phyloP scores from a whole-genome alignment of 1,284 basidiomycete genomes.

The Sparassis latifolia region DNA sequence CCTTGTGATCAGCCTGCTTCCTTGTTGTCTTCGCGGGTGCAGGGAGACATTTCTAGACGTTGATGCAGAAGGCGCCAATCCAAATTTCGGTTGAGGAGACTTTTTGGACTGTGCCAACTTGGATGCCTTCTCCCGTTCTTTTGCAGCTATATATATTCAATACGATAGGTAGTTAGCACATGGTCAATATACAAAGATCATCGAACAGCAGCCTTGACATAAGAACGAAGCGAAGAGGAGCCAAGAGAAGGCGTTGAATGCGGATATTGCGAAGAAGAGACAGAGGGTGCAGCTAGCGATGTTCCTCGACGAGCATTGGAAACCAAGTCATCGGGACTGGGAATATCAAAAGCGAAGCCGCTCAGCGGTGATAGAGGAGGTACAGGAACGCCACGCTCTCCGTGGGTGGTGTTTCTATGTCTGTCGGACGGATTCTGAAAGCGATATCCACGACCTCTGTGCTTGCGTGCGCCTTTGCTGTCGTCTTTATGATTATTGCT shows the following conservation, averaged over 20 bases:
- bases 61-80: slow-evolving; percentile 2
- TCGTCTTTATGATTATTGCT: slow-evolving; percentile 5
- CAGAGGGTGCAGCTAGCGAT: slow-evolving; percentile 38
- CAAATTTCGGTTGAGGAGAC: slow-evolving; percentile 21
- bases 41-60: slow-evolving; percentile 34
- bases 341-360: slow-evolving; percentile 66
- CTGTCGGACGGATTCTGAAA: slow-evolving; percentile 1
- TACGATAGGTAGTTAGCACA: slow-evolving; percentile 30
- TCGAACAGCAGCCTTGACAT: slow-evolving; percentile 28
- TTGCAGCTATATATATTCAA: slow-evolving; percentile 52
- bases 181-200: slow-evolving; percentile 31
- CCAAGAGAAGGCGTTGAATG: slow-evolving; percentile 8
- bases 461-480: background rate
- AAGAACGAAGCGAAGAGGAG: slow-evolving; percentile 14
- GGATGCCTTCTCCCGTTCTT: slow-evolving; percentile 68
- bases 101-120: slow-evolving; percentile 47
- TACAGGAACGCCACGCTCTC: slow-evolving; percentile 12
- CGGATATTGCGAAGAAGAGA: slow-evolving; percentile 21
- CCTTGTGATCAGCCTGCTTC: slow-evolving; percentile 20
- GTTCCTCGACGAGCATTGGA: slow-evolving; percentile 76
- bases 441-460: too few species aligned
- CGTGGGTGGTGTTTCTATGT: slow-evolving; percentile 11
- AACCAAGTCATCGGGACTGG: slow-evolving; percentile 86
- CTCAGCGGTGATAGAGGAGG: slow-evolving; percentile 26
- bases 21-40: slow-evolving; percentile 36